A percentile compares a stretch with the other conserved stretches of the same genome.
phyloP scores from a whole-genome alignment of 441 rosid species.

The Croton laevigatus region DNA sequence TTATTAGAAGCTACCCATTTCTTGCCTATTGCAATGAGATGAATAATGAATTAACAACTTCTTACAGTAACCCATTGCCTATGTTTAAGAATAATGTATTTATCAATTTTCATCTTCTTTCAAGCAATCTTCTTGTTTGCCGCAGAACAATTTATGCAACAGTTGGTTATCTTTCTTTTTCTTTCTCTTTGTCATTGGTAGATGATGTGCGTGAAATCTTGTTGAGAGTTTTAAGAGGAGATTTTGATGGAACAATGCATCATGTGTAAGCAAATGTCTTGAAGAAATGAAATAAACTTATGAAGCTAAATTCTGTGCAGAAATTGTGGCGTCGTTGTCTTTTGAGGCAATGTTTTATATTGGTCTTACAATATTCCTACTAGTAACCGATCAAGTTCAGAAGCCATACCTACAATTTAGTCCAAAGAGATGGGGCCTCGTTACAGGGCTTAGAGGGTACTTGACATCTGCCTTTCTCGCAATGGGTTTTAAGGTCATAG shows the following conservation, averaged over 20 bases:
- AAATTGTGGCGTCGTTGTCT: constrained; percentile 49
- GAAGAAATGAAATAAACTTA: constrained; percentile 6
- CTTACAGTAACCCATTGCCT: not conserved
- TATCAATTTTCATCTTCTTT: not conserved
- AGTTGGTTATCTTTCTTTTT: not conserved
- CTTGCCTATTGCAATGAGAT: not conserved
- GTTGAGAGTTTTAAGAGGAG: not conserved
- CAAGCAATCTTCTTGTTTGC: not conserved
- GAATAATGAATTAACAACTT: not conserved
- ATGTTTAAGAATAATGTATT: not conserved
- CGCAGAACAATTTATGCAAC: not conserved
- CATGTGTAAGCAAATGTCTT: not conserved
- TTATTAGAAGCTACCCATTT: not conserved
- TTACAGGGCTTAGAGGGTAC: constrained; percentile 82
- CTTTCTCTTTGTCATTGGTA: not conserved
- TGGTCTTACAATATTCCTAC: constrained; percentile 63
- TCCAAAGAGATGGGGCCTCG: constrained; percentile 77
- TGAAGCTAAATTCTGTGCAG: constrained; percentile 40
- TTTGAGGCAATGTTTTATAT: constrained; percentile 65
- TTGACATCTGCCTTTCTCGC: constrained; percentile 51
- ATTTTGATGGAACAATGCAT: not conserved
- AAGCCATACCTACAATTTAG: constrained; percentile 82
- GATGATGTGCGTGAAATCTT: not conserved
- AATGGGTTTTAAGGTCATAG: constrained; percentile 60
- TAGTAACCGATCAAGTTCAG: constrained; percentile 59